Conservation (phyloP, 2,329 filamentous ascomycete species). For the Uncinocarpus reesii region DNA sequence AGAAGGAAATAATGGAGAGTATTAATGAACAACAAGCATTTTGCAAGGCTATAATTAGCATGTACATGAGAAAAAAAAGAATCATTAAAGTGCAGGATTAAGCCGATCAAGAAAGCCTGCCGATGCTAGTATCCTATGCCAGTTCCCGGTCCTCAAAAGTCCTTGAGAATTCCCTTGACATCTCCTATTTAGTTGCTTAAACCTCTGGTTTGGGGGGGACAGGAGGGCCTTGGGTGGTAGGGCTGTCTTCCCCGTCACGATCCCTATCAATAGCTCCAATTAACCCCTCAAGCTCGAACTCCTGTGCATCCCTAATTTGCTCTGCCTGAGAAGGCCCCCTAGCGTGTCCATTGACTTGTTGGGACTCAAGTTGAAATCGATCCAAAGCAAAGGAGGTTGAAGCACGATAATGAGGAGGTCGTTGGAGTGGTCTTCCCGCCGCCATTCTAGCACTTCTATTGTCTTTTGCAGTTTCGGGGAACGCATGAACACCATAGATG, state of each 20-base stretch:
- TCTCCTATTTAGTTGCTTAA: background rate
- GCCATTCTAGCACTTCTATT: background rate
- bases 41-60: too few relatives aligned
- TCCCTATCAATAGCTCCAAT: conserved; percentile 32
- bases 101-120: too few relatives aligned
- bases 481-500: conserved; percentile 62
- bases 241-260: conserved; percentile 25
- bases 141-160: background rate
- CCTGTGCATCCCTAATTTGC: conserved; percentile 68
- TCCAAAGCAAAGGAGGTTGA: conserved; percentile 8
- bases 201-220: conserved; percentile 9
- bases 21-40: too few relatives aligned
- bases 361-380: background rate
- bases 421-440: conserved; percentile 9
- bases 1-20: too few relatives aligned
- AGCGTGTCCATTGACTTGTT: conserved; percentile 36
- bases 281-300: conserved; percentile 85
- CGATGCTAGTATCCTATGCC: too few relatives aligned
- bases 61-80: too few relatives aligned
- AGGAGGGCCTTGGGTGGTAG: conserved; percentile 11
- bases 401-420: conserved; percentile 4
- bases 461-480: conserved; percentile 31
- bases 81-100: too few relatives aligned
- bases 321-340: conserved; percentile 31
- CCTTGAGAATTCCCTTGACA: conserved; percentile 18